Evolutionary conservation across 192 early-diverging fungal genomes (phyloP), one percentile per base, ranked within the genome.

Genomic region (Coemansia sp.): DNA sequence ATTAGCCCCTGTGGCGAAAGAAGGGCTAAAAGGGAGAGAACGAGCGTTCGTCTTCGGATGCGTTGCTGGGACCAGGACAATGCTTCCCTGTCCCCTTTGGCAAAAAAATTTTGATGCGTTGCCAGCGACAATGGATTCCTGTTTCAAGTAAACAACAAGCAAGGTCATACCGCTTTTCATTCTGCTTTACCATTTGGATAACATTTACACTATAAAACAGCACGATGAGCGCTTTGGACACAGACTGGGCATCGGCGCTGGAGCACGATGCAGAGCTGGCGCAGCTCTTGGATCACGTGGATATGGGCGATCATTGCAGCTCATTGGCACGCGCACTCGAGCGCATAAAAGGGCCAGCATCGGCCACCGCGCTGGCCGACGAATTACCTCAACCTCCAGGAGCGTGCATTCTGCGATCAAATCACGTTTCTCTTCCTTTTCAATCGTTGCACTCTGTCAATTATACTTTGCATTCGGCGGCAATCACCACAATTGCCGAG

Each of bases 401-500:
- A 5, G 23, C 40, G 15, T 42, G 11, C 40, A n/a, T n/a, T 42
- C 40, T n/a, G 40, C 40, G 40, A 42, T 42, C 40, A 42, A n/a
- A 42, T 42, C 40, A 42, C 11, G 40, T 12, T 42, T 42, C 40
- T 42, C 15, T 11, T 42, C 15, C 40, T 40, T 40, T 9, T n/a
- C 15, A 11, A n/a, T 42, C 14, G 40, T 42, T 42, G 40, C 40
- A 42, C 40, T 11, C 40, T 42, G 40, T 11, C 2, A 11, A 18
- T 49, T n/a, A 49, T 9, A 17, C 18, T 23, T n/a, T 20, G 47
- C 47, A 49, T 49, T 49, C 47, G 31, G 11, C 7, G n/a, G 50
- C 50, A 54, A 54, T 54, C 26, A 54, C 52, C 52, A 54, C 52
- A 24, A 54, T 54, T 25, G 25, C 52, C 24, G 52, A 54, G 26